Percentiles rank a stretch among this genome's conserved stretches.
These are phyloP conservation scores for Gnetum montanum DNA, from an alignment of 75 land plant genomes.

Conservation along the genomic window DNA sequence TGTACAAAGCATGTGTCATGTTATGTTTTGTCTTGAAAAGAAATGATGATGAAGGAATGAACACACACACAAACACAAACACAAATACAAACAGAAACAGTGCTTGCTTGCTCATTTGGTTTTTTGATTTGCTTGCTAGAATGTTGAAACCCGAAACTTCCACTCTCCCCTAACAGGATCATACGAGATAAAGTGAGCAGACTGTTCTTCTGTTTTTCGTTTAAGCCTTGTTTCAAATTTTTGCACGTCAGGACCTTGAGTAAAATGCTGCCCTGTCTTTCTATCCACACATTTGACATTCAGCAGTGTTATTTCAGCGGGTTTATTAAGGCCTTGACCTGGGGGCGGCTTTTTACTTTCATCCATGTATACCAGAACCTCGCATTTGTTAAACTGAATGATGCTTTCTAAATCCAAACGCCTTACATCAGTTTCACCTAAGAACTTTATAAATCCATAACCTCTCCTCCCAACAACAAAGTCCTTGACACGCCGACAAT, in stretches of 20 bases:
- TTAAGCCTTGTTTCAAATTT: conserved; percentile 79
- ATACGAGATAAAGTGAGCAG: conserved; percentile 83
- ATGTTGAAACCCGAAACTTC: conserved; percentile 83
- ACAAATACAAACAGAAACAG: neutral
- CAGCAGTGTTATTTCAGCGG: conserved; percentile 85
- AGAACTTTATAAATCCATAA: conserved; percentile 73
- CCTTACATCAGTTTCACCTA: conserved; percentile 94
- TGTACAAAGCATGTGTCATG: no score
- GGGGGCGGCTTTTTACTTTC: conserved; percentile 88
- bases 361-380: conserved; percentile 93
- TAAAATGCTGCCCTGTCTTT: conserved; percentile 62
- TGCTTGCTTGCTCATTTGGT: neutral
- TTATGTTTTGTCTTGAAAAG: no score
- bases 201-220: conserved; percentile 83
- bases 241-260: conserved; percentile 65
- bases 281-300: conserved; percentile 80
- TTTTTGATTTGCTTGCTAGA: conserved; percentile 55
- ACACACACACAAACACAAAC: neutral
- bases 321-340: conserved; percentile 93
- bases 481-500: conserved; percentile 61
- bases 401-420: conserved; percentile 84
- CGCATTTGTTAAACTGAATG: conserved; percentile 88
- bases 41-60: no score
- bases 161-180: conserved; percentile 78
- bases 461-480: conserved; percentile 83